Evolutionary conservation across 371 early-diverging fungal species (phyloP).

Genomic region (Mucor velutinosus): DNA sequence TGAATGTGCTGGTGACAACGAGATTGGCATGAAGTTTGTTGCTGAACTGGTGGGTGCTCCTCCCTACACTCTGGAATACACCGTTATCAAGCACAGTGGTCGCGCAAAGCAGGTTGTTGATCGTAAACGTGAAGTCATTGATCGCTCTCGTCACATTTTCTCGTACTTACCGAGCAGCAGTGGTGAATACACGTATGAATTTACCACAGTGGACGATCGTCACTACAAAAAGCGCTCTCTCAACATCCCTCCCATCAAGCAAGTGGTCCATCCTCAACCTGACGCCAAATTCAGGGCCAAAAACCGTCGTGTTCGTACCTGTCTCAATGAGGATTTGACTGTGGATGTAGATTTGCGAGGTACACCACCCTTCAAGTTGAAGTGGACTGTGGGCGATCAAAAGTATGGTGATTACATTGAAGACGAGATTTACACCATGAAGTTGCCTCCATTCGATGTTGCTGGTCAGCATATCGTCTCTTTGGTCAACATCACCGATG

Average conservation of each 20-base stretch:
- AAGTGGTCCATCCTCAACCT: constrained; percentile 55
- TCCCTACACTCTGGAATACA: constrained; percentile 46
- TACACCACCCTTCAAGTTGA: constrained; percentile 37
- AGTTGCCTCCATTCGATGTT: constrained; percentile 38
- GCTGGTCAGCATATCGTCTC: constrained; percentile 48
- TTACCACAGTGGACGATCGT: constrained; percentile 37
- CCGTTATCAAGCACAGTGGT: constrained; percentile 32
- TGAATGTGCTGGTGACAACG: constrained; percentile 46
- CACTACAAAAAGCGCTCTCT: constrained; percentile 44
- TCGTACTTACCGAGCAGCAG: constrained; percentile 42
- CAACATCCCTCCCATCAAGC: constrained; percentile 32
- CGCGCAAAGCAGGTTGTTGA: constrained; percentile 29
- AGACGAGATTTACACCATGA: constrained; percentile 33
- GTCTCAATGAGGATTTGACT: constrained; percentile 41
- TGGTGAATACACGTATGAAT: constrained; percentile 51
- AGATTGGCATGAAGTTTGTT: constrained; percentile 51
- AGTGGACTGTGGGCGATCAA: constrained; percentile 41
- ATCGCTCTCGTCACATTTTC: constrained; percentile 48
- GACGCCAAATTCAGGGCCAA: constrained; percentile 42
- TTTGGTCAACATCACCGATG: constrained; percentile 46
- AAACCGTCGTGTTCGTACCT: constrained; percentile 30
- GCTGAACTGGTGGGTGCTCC: constrained; percentile 45
- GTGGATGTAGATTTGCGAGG: constrained; percentile 46
- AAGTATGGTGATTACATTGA: constrained; percentile 29
- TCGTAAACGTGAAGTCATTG: constrained; percentile 29